These are phyloP conservation scores for Xylariaceae sp. DNA, from an alignment of 2,329 filamentous ascomycete genomes.

Conservation along the genomic window DNA sequence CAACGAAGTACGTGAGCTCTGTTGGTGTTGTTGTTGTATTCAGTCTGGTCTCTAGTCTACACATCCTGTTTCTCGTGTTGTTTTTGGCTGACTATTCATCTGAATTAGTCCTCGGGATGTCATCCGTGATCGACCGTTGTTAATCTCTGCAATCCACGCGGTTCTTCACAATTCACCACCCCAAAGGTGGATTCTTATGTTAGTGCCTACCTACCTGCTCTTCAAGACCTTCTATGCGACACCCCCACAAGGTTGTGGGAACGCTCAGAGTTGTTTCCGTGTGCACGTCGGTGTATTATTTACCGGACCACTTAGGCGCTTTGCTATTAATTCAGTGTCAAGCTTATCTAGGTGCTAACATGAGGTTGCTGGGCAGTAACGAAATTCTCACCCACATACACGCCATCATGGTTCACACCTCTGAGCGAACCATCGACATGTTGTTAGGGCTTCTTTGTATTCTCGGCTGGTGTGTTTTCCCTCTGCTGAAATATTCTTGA, in stretches of 20 bases:
- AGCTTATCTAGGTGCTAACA: not conserved
- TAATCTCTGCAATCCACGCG: conserved; percentile 47
- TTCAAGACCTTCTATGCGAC: not conserved
- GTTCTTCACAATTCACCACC: conserved; percentile 39
- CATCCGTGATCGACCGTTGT: conserved; percentile 35
- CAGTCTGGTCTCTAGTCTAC: not conserved
- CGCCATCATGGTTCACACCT: conserved; percentile 42
- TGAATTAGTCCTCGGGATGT: conserved; percentile 22
- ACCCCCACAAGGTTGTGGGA: too few relatives aligned
- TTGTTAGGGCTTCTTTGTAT: conserved; percentile 45
- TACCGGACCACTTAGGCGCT: too few relatives aligned
- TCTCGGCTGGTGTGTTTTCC: conserved; percentile 40
- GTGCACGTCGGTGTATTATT: too few relatives aligned
- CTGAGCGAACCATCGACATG: conserved; percentile 48
- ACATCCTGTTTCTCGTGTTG: conserved; percentile 2
- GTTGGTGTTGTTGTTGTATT: not conserved
- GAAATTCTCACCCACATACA: conserved; percentile 41
- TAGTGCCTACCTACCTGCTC: not conserved
- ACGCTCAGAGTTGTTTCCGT: too few relatives aligned
- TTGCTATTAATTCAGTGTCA: too few relatives aligned
- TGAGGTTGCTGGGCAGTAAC: conserved; percentile 21
- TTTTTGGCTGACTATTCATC: conserved; percentile 1
- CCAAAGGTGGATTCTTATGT: conserved; percentile 36
- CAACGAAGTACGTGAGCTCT: conserved; percentile 16
- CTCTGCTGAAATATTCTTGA: not conserved